Base-by-base conservation (phyloP, 352 stramenopile species). In the Nothophytophthora sp. region DNA sequence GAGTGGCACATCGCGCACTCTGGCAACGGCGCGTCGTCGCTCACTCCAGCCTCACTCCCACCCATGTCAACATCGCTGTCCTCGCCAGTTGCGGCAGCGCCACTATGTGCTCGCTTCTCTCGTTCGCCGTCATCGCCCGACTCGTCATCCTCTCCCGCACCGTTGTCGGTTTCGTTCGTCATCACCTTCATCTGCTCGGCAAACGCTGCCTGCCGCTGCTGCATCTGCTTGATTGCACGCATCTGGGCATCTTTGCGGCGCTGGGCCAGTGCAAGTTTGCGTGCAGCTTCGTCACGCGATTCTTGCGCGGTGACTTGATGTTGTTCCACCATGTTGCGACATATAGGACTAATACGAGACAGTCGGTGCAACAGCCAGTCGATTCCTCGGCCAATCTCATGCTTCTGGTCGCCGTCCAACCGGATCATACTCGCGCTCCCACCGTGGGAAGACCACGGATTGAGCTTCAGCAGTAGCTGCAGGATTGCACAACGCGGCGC, bases 1-100 rank as follows among this genome's bases (percentile, higher is more conserved):
- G 83, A 88, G 50, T 94, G 85, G 40, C 86, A 96, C 84, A 94
- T 92, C 0, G 85, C 84, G 54, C 86, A 95, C 56, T 92, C 82
- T 10, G 81, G 76, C 4, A 69, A 50, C 7, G 51, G 46, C 3
- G 23, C 32, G 4, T 70, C 60, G 7, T 76, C 70, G 38, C 63
- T 70, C 75, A 89, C 90, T 3, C 63, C 44, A 43, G 76, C 67
- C 15, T 90, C 63, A 16, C 44, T 65, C 34, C 35, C 48, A 18
- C 56, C 55, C 35, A 62, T 63, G 47, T 68, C 59, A 19, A 58
- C 51, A 7, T 76, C 60, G 36, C 49, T 66, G n/a, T 68, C 55
- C 12, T 63, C 52, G 0, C 44, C 37, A n/a, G 49, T 51, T 15
- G 51, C 55, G 16, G 73, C 68, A 33, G 61, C 63, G 47, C 16